Percentiles rank a stretch among this genome's conserved stretches.
Evolutionary conservation across 1,139 yeast species (phyloP).

Genomic region (Zygoascus hellenicus): DNA sequence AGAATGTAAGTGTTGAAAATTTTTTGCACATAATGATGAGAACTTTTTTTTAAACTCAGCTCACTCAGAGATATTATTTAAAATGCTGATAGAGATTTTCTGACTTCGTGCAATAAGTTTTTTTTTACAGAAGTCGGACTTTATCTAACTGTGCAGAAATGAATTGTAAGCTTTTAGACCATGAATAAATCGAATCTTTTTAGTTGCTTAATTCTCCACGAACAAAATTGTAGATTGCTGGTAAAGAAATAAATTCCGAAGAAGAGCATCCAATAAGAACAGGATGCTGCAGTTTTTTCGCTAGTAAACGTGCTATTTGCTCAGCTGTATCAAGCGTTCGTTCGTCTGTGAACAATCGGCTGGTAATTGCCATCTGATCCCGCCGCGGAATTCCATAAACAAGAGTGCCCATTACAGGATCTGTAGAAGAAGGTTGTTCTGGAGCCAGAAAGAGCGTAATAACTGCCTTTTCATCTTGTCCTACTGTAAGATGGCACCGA

Average conservation of each 20-base stretch:
- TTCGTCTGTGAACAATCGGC: constrained; percentile 17
- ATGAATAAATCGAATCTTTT: no score
- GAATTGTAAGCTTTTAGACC: no score
- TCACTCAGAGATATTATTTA: constrained; percentile 32
- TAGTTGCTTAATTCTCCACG: not conserved
- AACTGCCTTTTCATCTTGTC: constrained; percentile 11
- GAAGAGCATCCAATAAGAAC: constrained; percentile 18
- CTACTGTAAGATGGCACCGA: constrained; percentile 15
- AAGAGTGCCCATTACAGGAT: constrained; percentile 23
- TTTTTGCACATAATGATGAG: constrained; percentile 16
- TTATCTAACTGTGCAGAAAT: no score
- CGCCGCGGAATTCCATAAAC: constrained; percentile 20
- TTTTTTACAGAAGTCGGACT: no score
- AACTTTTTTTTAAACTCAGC: constrained; percentile 40
- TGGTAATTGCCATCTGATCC: constrained; percentile 9
- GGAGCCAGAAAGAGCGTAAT: constrained; percentile 12
- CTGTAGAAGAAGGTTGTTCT: constrained; percentile 5
- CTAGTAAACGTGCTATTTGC: constrained; percentile 18
- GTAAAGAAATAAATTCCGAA: constrained; percentile 9
- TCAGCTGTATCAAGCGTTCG: constrained; percentile 21
- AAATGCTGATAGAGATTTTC: constrained; percentile 17
- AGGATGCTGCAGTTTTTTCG: constrained; percentile 18
- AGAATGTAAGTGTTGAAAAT: not conserved
- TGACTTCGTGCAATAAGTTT: no score
- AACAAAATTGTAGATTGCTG: constrained; percentile 6